A percentile compares a stretch with the other conserved stretches of the same genome.
Evolutionary conservation across 2,329 filamentous ascomycete genomes (phyloP).

Genomic region (Monilinia aucupariae): DNA sequence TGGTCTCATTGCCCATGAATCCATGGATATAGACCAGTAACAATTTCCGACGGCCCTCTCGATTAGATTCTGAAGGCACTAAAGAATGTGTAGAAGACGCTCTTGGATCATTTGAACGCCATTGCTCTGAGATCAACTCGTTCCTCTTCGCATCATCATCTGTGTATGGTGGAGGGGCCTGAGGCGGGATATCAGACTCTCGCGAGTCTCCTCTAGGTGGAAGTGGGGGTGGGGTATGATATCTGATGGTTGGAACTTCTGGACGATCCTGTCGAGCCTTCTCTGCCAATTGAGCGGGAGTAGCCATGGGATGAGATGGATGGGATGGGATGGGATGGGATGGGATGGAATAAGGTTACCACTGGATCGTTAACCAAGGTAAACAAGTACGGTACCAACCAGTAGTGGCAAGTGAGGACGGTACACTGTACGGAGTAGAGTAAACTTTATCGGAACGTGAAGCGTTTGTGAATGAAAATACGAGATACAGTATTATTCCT

Average conservation of each 20-base stretch:
- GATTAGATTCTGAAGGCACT: constrained; percentile 30
- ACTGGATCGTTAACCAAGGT: no score
- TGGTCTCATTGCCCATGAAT: constrained; percentile 83
- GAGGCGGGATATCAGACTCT: constrained; percentile 12
- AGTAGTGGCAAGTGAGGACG: no score
- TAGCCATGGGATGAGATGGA: no score
- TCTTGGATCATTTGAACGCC: constrained; percentile 34
- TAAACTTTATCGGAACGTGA: background rate
- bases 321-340: no score
- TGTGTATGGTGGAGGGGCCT: constrained; percentile 32
- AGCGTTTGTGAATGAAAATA: background rate
- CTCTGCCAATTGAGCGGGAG: constrained; percentile 25
- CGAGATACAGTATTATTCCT: background rate
- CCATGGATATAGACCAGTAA: constrained; percentile 83
- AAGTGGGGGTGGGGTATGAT: constrained; percentile 26
- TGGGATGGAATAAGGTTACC: no score
- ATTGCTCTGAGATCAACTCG: constrained; percentile 33
- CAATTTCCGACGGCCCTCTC: constrained; percentile 46
- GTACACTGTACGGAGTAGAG: no score
- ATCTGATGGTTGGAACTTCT: constrained; percentile 13
- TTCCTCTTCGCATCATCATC: constrained; percentile 29
- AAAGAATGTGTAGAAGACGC: constrained; percentile 35
- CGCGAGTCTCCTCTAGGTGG: constrained; percentile 31
- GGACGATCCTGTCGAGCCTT: constrained; percentile 22
- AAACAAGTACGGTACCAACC: no score